phyloP scores from a whole-genome alignment of 306 rosid species.

The Begonia fuchsioides region DNA sequence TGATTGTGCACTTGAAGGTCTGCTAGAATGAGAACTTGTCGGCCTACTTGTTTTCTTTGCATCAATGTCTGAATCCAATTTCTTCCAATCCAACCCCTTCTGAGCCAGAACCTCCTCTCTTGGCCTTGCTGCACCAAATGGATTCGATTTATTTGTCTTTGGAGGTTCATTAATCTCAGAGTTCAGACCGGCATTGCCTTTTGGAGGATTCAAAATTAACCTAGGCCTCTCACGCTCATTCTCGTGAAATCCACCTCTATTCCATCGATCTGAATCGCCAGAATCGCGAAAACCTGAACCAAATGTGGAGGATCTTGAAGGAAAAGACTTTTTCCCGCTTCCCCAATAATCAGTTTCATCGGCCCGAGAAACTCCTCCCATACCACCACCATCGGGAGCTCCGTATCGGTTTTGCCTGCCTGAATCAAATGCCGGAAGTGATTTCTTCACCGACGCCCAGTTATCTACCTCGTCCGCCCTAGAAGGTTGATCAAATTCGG shows the following conservation, averaged over 20 bases:
- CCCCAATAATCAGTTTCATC: slow-evolving; percentile 84
- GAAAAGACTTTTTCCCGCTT: slow-evolving; percentile 35
- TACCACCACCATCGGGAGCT: slow-evolving; percentile 36
- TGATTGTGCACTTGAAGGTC: slow-evolving; percentile 92
- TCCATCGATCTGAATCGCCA: slow-evolving; percentile 67
- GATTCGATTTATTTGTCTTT: slow-evolving; percentile 53
- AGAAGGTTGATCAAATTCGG: slow-evolving; percentile 71
- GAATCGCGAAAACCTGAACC: slow-evolving; percentile 59
- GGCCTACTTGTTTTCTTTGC: slow-evolving; percentile 78
- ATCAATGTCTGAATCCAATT: slow-evolving; percentile 65
- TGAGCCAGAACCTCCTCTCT: slow-evolving; percentile 89
- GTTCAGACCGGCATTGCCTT: slow-evolving; percentile 16
- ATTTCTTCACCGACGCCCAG: slow-evolving; percentile 58
- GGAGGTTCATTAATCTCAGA: slow-evolving; percentile 17
- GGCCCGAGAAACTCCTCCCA: slow-evolving; percentile 37
- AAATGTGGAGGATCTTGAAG: slow-evolving; percentile 52
- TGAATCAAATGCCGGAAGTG: slow-evolving; percentile 49
- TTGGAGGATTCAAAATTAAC: slow-evolving; percentile 64
- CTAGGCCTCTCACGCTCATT: slow-evolving; percentile 55
- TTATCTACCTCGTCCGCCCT: slow-evolving; percentile 95
- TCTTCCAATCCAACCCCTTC: slow-evolving; percentile 91
- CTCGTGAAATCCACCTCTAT: slow-evolving; percentile 25
- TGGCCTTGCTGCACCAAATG: slow-evolving; percentile 82
- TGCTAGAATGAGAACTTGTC: slow-evolving; percentile 73
- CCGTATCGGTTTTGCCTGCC: slow-evolving; percentile 53